phyloP scores from a whole-genome alignment of 2,329 filamentous ascomycete species.

The Epichloe brachyelytri region DNA sequence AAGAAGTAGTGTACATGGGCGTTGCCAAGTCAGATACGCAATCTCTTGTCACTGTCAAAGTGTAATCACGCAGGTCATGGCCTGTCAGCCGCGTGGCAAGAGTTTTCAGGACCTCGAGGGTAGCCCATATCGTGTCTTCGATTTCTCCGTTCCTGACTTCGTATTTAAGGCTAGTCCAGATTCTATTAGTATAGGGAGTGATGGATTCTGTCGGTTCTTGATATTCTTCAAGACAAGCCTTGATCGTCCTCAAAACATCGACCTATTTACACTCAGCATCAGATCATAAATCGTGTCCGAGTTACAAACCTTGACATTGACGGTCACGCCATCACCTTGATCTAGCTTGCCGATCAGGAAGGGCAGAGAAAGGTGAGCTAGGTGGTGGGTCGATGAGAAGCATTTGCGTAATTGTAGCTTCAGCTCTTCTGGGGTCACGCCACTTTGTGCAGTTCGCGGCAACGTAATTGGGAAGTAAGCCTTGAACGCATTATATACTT shows the following conservation, averaged over 20 bases:
- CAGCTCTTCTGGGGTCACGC: constrained; percentile 42
- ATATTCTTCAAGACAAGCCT: constrained; percentile 39
- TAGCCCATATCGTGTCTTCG: constrained; percentile 42
- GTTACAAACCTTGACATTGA: constrained; percentile 38
- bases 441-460: constrained; percentile 34
- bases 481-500: constrained; percentile 42
- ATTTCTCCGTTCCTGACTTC: constrained; percentile 49
- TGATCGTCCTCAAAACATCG: constrained; percentile 43
- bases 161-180: constrained; percentile 50
- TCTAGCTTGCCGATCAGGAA: constrained; percentile 46
- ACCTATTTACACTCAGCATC: constrained; percentile 21
- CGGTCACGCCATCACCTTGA: constrained; percentile 44
- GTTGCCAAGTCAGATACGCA: constrained; percentile 40
- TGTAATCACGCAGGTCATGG: constrained; percentile 31
- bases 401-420: constrained; percentile 40
- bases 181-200: constrained; percentile 33
- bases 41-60: constrained; percentile 37
- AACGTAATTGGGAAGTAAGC: constrained; percentile 49
- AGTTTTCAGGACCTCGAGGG: constrained; percentile 39
- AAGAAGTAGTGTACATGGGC: constrained; percentile 36
- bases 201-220: constrained; percentile 32
- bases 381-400: constrained; percentile 35
- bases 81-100: constrained; percentile 33
- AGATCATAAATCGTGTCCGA: background rate
- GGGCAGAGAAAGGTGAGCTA: constrained; percentile 34